Evolutionary conservation across 495 filamentous ascomycete species (phyloP), one percentile per base, ranked within the genome.

Genomic region (Aspergillus sparsus): DNA sequence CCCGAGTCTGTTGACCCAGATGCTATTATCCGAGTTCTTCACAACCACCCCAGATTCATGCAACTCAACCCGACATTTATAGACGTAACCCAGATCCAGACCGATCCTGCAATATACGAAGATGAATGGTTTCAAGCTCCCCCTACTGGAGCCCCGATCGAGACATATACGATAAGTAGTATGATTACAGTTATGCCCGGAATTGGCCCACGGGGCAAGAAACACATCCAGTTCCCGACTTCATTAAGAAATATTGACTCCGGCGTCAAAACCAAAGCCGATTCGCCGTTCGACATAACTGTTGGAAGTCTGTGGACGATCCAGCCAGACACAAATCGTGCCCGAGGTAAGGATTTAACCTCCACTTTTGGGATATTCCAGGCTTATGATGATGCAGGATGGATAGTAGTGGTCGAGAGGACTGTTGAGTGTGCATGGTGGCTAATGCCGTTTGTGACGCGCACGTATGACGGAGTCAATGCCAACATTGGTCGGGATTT

Each of bases 381-480:
- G 21, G 21, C 21, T 27, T 27, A 27, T 27, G 5, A 31, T 15
- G 27, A 13, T 2, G 15, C 34, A 56, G 53, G 21, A 13, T 45
- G 36, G 36, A 44, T 7, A 5, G n/a, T 56, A 3, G 18, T 32
- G 18, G 53, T 56, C 37, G 37, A 56, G 11, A 45, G 36, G 21
- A 46, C 18, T 7, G 41, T 56, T 18, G 42, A 27, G n/a, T 56
- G 53, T 56, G 53, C 42, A n/a, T 56, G 53, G 53, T 56, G 53
- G 53, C 4, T 56, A 31, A 56, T 46, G 53, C 53, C 53, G 10
- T 56, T 56, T 56, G 53, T 56, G 53, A 41, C 53, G 15, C 46
- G 15, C n/a, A 56, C 53, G 16, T 56, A 56, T 45, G 53, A 56
- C 33, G 16, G 42, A 32, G 36, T 45, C 21, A 16, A 56, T 46